Evolutionary conservation across 805 yeast genomes (phyloP), one percentile per base, ranked within the genome.

Genomic region (Torulaspora microellipsoides): DNA sequence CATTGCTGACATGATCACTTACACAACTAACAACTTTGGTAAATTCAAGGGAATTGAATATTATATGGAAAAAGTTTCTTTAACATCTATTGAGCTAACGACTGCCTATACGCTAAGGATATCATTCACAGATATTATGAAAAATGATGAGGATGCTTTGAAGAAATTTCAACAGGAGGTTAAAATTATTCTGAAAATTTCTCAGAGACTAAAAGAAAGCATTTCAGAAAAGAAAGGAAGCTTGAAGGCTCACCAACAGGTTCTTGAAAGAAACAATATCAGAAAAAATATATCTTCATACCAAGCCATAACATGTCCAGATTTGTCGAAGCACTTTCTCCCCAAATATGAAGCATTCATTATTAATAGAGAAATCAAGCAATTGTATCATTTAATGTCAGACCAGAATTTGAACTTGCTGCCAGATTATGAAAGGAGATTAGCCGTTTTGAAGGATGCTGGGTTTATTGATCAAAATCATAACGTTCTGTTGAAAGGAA

Each of bases 401-500:
- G 95, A 87, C 46, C 95, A 90, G 54, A 93, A 90, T 56, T 68
- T 93, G 56, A 96, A 87, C 52, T 69, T 93, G 36, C 71, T 93
- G 30, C 98, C 99, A 0, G 96, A 93, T 60, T 93, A 93, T 59
- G 95, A 88, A 58, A 95, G 87, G 63, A 77, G 99, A 54, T 68
- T 93, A 31, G 75, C 74, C 31, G 96, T 93, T 3, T 70, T 93
- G 45, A 76, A 80, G 55, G 77, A 76, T n/a, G 70, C 89, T n/a
- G 86, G 78, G 11, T 93, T 85, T 60, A 81, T 93, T 33, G 96
- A 91, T 57, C 71, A 71, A 5, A 74, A 78, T 36, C 75, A 84
- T 53, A 90, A 87, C 45, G 80, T 79, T 33, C 57, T 70, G 37
- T 70, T 93, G 52, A 90, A 90, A 67, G 98, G 98, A 28, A 72